Percentiles rank a stretch among this genome's conserved stretches.
Conservation (phyloP, 768 basidiomycete genomes). For the Tricholomella constricta region DNA sequence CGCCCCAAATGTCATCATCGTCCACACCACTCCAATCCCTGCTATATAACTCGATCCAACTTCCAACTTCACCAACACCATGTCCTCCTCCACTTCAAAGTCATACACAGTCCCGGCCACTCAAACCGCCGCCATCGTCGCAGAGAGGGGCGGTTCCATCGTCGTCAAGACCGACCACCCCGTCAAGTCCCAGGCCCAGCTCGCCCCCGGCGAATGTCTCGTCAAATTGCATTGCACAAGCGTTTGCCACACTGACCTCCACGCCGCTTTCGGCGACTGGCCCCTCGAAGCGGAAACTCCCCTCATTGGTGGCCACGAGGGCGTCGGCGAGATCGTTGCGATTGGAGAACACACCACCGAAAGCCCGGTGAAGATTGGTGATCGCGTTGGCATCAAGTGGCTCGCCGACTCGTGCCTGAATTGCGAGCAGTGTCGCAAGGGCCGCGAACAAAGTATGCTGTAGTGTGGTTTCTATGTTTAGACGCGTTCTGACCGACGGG, state of each 20-base stretch:
- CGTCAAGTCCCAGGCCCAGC: constrained; percentile 56
- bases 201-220: constrained; percentile 71
- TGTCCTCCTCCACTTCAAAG: constrained; percentile 2
- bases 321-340: constrained; percentile 79
- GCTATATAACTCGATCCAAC: too few species aligned
- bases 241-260: constrained; percentile 87
- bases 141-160: constrained; percentile 32
- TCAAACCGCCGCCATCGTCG: constrained; percentile 47
- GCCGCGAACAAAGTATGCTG: constrained; percentile 70
- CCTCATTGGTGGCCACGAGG: constrained; percentile 84
- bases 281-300: constrained; percentile 65
- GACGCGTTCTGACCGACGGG: neutral
- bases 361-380: constrained; percentile 70
- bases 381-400: constrained; percentile 86
- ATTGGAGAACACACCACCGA: constrained; percentile 64
- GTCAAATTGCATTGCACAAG: constrained; percentile 77
- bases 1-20: too few species aligned
- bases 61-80: neutral
- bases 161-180: constrained; percentile 48
- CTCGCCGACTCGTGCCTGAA: constrained; percentile 69
- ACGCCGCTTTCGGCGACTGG: constrained; percentile 80
- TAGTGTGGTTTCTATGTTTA: neutral
- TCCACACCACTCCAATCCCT: too few species aligned
- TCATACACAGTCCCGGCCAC: constrained; percentile 35
- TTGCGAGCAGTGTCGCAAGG: constrained; percentile 77